Evolutionary conservation across 176 grass and related monocot genomes (phyloP), one percentile per base, ranked within the genome.

Genomic region (Canna indica): DNA sequence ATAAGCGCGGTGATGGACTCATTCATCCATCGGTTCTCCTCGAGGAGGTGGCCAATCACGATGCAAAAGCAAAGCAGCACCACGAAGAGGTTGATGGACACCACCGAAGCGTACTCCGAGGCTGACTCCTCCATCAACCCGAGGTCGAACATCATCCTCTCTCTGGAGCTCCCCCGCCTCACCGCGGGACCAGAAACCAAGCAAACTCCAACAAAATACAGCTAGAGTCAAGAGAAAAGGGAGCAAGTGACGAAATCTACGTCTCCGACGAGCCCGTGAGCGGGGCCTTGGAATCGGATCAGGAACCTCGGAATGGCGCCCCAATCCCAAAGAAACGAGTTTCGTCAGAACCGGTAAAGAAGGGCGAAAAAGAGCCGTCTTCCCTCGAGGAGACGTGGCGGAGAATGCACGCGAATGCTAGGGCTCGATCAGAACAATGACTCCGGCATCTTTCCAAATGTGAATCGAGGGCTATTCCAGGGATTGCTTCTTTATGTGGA

Each of bases 1-100:
- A 85, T 73, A 48, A 99, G 82, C 10, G 95, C 84, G 14, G 95
- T 99, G 78, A 84, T 99, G 59, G 95, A 99, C 62, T 99, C 95
- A 59, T 99, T 99, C 69, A 93, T 82, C 95, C 95, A 99, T 0
- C 77, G 82, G 36, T 80, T 93, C 84, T 99, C 95, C 84, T 99
- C 95, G 32, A 99, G 83, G 34, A 99, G 85, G 69, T 99, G 95
- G 62, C 94, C 95, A 58, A 99, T 79, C 45, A 99, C 82, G 73
- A 99, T 99, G 87, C 95, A 99, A 36, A 75, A 77, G 75, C 90
- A 99, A 44, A 99, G 75, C 69, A 99, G 80, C 71, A 78, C 86
- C 0, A 99, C 59, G 71, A 99, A 99, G 26, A 99, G 73, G 81
- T 88, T 99, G 75, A 99, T 93, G 58, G 95, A 94, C 34, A 94